Evolutionary conservation across 1,284 basidiomycete species (phyloP).

Genomic region (Austroboletus novae-zelandiae): DNA sequence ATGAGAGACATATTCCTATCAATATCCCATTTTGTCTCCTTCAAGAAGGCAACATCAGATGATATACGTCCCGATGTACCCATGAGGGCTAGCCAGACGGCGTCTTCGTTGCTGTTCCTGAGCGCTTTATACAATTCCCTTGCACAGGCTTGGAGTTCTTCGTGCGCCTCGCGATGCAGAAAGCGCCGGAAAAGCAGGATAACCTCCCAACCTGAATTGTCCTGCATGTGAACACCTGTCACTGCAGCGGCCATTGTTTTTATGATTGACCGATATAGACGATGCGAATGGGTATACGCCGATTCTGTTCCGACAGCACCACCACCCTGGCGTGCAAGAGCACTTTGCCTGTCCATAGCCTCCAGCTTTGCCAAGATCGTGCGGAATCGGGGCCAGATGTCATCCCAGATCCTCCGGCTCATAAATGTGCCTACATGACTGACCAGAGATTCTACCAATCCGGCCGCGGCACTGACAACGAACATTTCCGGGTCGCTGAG

Average conservation of each 20-base stretch:
- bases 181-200: constrained; percentile 73
- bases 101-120: constrained; percentile 65
- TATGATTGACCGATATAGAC: constrained; percentile 71
- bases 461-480: constrained; percentile 73
- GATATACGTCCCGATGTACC: constrained; percentile 49
- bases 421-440: constrained; percentile 78
- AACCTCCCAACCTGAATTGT: constrained; percentile 76
- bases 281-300: constrained; percentile 74
- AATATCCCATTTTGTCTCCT: constrained; percentile 60
- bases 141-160: constrained; percentile 70
- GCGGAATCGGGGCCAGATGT: constrained; percentile 84
- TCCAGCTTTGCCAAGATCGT: constrained; percentile 59
- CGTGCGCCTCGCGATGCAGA: constrained; percentile 60
- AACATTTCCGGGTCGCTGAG: constrained; percentile 70
- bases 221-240: constrained; percentile 63
- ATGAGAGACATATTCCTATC: constrained; percentile 49
- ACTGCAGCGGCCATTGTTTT: constrained; percentile 68
- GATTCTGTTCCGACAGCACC: constrained; percentile 61
- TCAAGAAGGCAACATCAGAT: constrained; percentile 49
- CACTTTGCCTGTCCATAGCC: constrained; percentile 56
- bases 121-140: constrained; percentile 64
- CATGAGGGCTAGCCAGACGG: constrained; percentile 75
- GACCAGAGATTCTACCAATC: constrained; percentile 67
- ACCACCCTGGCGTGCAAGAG: constrained; percentile 55
- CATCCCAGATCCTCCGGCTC: constrained; percentile 79